Percentiles rank a stretch among this genome's conserved stretches.
Conservation (phyloP, 1,139 yeast species). For the Saccharomyces hybrid region DNA sequence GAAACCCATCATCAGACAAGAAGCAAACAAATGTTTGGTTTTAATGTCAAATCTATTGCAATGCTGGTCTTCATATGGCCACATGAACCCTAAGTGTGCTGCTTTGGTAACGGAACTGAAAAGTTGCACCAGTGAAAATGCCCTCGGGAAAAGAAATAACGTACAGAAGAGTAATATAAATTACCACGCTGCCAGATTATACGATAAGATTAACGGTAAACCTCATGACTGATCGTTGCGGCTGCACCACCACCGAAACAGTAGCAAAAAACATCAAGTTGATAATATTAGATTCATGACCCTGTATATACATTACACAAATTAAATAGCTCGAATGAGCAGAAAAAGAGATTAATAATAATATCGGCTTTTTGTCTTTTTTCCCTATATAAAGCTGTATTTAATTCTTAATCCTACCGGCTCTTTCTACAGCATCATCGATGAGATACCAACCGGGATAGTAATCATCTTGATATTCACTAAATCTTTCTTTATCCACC, state of each 20-base stretch:
- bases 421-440: slow-evolving; percentile 28
- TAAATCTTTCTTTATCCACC: neutral
- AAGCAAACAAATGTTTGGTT: slow-evolving; percentile 65
- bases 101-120: slow-evolving; percentile 53
- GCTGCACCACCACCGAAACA: too few relatives aligned
- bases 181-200: slow-evolving; percentile 76
- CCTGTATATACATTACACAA: neutral
- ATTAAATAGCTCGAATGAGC: neutral
- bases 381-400: neutral
- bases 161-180: slow-evolving; percentile 42
- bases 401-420: slow-evolving; percentile 24
- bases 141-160: slow-evolving; percentile 22
- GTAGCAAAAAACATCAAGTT: neutral
- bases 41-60: slow-evolving; percentile 78
- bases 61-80: slow-evolving; percentile 96
- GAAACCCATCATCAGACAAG: slow-evolving; percentile 50
- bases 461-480: slow-evolving; percentile 10
- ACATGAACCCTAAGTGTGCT: slow-evolving; percentile 62
- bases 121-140: slow-evolving; percentile 35
- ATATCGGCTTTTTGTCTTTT: neutral
- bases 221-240: slow-evolving; percentile 48
- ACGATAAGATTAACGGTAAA: slow-evolving; percentile 70
- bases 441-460: slow-evolving; percentile 32
- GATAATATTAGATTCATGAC: neutral
- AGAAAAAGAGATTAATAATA: neutral